Evolutionary conservation across 257 asterid genomes (phyloP), one percentile per base, ranked within the genome.

Genomic region (Anisodus tanguticus): DNA sequence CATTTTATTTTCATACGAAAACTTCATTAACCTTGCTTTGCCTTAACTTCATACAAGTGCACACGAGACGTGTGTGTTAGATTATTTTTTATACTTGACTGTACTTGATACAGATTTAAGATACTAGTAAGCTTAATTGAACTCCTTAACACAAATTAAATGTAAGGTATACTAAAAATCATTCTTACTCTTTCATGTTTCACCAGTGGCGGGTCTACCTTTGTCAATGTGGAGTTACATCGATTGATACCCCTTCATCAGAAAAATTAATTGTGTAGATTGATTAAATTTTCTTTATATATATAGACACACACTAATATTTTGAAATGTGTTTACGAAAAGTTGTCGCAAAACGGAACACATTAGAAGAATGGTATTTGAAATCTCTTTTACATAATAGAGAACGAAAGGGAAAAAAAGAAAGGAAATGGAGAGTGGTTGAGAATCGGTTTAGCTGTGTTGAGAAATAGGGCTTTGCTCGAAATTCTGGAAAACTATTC

Each of bases 371-470:
- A 9, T 19, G 13, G 66, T 62, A 9, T 9, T 8, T 62, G 69
- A 62, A 63, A 63, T 55, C 26, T 22, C 26, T 22, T 22, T 22
- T 22, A 22, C 26, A 22, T 22, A 22, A 22, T 22, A 22, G 26
- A 22, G 26, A 22, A 22, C 26, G 26, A 22, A 22, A 22, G 26
- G 26, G 26, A 22, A 22, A 22, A 22, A 22, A 22, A 22, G 26
- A 22, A 22, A 22, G 26, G 26, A 63, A 51, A n/a, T 60, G 49
- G 45, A 47, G 35, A 80, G 86, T 85, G 51, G 90, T 81, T 85
- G 87, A 82, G 31, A 88, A 85, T 74, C 83, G 80, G 90, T 83
- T 88, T 55, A 88, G 51, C 90, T 85, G 82, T 47, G 90, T 64
- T 16, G 80, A 83, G 90, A 88, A 88, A 80, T 66, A 64, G 16